Evolutionary conservation across 1,139 yeast genomes (phyloP).

Genomic region (Debaryomyces psychrophilus): DNA sequence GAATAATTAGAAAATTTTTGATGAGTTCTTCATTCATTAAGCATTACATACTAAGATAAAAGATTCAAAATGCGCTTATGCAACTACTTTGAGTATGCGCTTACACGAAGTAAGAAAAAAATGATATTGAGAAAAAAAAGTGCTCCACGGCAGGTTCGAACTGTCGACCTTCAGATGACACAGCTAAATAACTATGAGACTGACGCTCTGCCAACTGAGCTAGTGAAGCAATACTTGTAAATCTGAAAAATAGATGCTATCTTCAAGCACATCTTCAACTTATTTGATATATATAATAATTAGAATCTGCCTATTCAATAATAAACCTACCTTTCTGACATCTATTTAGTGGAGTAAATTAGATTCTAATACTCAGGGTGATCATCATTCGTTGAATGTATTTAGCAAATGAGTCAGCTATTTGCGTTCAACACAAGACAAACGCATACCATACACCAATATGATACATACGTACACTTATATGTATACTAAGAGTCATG

Average conservation of each 20-base stretch:
- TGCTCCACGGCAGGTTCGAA: slow-evolving; percentile 60
- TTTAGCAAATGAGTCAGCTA: too few species aligned
- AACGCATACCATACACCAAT: too few species aligned
- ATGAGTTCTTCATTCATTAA: background rate
- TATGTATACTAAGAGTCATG: too few species aligned
- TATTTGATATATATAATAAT: too few species aligned
- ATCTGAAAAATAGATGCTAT: too few species aligned
- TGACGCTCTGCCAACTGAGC: slow-evolving; percentile 57
- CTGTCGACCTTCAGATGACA: slow-evolving; percentile 57
- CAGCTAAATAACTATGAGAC: slow-evolving; percentile 34
- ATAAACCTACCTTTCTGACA: too few species aligned
- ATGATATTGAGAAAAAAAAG: background rate
- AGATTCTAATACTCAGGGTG: too few species aligned
- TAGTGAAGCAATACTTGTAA: slow-evolving; percentile 47
- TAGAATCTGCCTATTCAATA: too few species aligned
- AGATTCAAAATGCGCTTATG: slow-evolving; percentile 3
- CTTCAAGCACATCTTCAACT: too few species aligned
- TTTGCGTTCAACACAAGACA: background rate
- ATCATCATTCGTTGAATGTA: too few species aligned
- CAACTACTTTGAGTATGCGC: background rate
- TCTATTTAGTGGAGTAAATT: too few species aligned
- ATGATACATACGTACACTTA: too few species aligned
- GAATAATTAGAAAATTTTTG: background rate
- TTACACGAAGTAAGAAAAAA: background rate
- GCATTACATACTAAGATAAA: background rate